Percentiles rank a stretch among this genome's conserved stretches.
phyloP scores from a whole-genome alignment of 2,329 filamentous ascomycete species.

The Cryphonectria naterciae region DNA sequence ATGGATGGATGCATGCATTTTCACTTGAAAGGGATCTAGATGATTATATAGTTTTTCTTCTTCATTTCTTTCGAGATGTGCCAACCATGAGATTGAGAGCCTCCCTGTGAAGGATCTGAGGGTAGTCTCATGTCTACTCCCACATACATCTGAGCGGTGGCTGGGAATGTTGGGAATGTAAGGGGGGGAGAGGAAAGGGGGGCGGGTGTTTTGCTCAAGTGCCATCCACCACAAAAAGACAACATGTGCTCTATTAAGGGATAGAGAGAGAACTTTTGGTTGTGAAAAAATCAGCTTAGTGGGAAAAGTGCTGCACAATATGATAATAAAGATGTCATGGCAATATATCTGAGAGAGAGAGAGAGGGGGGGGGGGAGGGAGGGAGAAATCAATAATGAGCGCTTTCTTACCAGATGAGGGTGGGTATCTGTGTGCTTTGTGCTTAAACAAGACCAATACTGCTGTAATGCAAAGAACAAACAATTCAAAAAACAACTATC shows the following conservation, averaged over 20 bases:
- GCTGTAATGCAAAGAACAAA: slow-evolving; percentile 4
- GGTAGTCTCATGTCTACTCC: background rate
- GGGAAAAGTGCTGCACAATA: background rate
- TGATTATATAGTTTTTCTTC: background rate
- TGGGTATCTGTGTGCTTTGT: slow-evolving; percentile 13
- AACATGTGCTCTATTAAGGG: background rate
- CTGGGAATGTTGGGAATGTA: background rate
- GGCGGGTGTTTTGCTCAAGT: no score
- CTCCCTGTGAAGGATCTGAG: background rate
- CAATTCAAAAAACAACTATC: background rate
- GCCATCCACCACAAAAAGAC: background rate
- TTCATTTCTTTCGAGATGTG: no score
- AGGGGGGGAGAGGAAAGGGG: no score
- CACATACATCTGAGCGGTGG: background rate
- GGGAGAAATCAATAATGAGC: background rate
- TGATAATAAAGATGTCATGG: background rate
- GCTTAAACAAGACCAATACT: background rate
- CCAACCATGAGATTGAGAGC: background rate
- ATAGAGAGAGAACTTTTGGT: background rate
- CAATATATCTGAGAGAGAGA: background rate
- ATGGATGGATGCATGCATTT: background rate
- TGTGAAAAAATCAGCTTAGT: no score
- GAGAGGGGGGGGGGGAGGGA: background rate
- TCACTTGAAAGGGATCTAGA: background rate
- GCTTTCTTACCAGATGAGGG: background rate